Base-by-base conservation (phyloP, 108 stramenopile species). In the Heterococcus sp. region DNA sequence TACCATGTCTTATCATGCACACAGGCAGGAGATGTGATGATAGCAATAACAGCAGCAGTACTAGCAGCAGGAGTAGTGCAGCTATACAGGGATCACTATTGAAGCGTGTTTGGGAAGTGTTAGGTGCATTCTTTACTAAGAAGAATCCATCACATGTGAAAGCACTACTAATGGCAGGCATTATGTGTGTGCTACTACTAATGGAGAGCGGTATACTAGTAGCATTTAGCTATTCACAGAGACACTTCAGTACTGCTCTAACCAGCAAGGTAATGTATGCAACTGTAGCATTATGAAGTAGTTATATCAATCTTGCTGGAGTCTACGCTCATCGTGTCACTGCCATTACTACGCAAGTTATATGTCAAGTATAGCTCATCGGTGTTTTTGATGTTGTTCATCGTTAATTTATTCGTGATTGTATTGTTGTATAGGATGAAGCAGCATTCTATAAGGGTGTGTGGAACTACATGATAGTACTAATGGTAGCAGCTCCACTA, bases 191-290 rank as follows among this genome's bases (percentile, higher is more conserved):
- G 1, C 40, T 70, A 27, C 72, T 81, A n/a, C 38, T 66, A n/a
- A 33, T 69, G 3, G 79, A 81, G 65, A 81, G 79, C 27, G 79
- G 71, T 0, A 38, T 73, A 38, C 71, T 81, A 29, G 79, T 81
- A 11, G 29, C 79, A n/a, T 81, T 81, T 66, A 73, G 72, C 72
- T 81, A 81, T 38, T 35, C 65, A n/a, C 79, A 81, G 79, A 37
- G 46, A 37, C 71, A 81, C 65, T 81, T 81, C 71, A 72, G 72
- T 2, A 81, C 79, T 5, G 79, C 79, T 4, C 72, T 81, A 65
- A 81, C 71, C 68, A 37, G 64, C 72, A 81, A 81, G 35, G 46
- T 21, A 21, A 58, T 8, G 8, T 58, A 8, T n/a, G n/a, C n/a
- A n/a, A n/a, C n/a, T n/a, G n/a, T n/a, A n/a, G n/a, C n/a, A n/a